phyloP scores from a whole-genome alignment of 1,284 basidiomycete species.

The Entoloma clypeatum region DNA sequence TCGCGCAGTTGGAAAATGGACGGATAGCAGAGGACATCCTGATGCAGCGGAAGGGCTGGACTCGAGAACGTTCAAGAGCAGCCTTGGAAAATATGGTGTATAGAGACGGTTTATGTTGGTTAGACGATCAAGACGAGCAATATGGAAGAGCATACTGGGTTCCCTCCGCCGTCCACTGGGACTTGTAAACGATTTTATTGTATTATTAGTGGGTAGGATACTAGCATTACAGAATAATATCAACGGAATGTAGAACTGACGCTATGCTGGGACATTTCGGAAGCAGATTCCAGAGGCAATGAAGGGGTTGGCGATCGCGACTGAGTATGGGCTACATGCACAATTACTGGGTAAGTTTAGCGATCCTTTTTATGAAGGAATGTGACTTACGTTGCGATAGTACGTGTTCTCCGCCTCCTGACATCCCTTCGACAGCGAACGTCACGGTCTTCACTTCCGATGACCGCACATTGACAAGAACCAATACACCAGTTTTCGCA shows the following conservation, averaged over 20 bases:
- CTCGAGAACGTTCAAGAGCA: conserved; percentile 65
- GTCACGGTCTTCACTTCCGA: conserved; percentile 45
- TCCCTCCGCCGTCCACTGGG: conserved; percentile 80
- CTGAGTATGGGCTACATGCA: conserved; percentile 10
- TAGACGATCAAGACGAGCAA: conserved; percentile 80
- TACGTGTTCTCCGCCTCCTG: conserved; percentile 27
- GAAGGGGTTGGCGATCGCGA: conserved; percentile 12
- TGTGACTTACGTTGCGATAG: conserved; percentile 22
- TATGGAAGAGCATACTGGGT: conserved; percentile 74
- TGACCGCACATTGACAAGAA: conserved; percentile 52
- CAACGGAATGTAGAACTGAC: conserved; percentile 16
- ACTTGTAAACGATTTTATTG: conserved; percentile 38
- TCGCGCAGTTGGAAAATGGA: conserved; percentile 69
- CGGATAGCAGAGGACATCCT: conserved; percentile 60
- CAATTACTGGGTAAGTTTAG: conserved; percentile 8
- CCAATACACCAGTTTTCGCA: conserved; percentile 59
- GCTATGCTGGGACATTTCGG: conserved; percentile 26
- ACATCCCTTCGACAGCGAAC: conserved; percentile 37
- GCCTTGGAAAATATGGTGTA: conserved; percentile 89
- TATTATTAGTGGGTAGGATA: not conserved
- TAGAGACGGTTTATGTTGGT: conserved; percentile 90
- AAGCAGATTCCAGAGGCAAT: conserved; percentile 22
- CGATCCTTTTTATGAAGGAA: conserved; percentile 8
- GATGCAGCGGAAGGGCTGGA: conserved; percentile 70
- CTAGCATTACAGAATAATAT: not conserved